Base-by-base conservation (phyloP, 1,139 yeast species). In the Kodamaea alishanica region DNA sequence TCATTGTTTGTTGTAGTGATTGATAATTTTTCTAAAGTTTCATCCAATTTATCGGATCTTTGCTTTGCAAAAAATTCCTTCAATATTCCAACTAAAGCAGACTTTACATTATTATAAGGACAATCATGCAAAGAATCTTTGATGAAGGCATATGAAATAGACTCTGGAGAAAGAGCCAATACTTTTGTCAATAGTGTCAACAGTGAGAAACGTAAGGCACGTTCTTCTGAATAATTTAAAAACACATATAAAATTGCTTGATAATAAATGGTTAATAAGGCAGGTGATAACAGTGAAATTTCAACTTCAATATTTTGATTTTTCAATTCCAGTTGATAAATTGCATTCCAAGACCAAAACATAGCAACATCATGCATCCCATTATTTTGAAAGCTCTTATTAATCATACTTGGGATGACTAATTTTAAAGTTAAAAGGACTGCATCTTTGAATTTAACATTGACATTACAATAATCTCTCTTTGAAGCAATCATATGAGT, bases 41-140 rank as follows among this genome's bases (percentile, higher is more conserved):
- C 28, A 22, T 11, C 28, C 15, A 12, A 7, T 11, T 29, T 30
- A 2, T 32, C 38, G 1, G 43, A 40, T 35, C 48, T 61, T 8
- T 49, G 50, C 44, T 69, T 63, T 24, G 70, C 56, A 48, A 77
- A 61, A 43, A 87, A 66, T 46, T 81, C 85, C 55, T 84, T 88
- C 50, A 87, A 70, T 24, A 86, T 76, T 3, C 82, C 78, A 10
- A 86, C 71, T 35, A 82, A 63, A 3, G 79, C 78, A 24, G 80
- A 71, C 48, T 80, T 79, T 20, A 77, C 75, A 32, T 71, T 70
- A 31, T 72, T 77, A 55, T 70, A 81, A 2, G 96, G 95, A 54
- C 95, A 86, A 41, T 75, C 69, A 27, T 68, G 63, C 42, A 90
- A 66, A 0, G 92, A 74, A 54, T 86, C 92, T 30, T 70, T 54